A percentile compares a stretch with the other conserved stretches of the same genome.
Conservation (phyloP, 352 stramenopile genomes). For the Phytopythium helicoides region DNA sequence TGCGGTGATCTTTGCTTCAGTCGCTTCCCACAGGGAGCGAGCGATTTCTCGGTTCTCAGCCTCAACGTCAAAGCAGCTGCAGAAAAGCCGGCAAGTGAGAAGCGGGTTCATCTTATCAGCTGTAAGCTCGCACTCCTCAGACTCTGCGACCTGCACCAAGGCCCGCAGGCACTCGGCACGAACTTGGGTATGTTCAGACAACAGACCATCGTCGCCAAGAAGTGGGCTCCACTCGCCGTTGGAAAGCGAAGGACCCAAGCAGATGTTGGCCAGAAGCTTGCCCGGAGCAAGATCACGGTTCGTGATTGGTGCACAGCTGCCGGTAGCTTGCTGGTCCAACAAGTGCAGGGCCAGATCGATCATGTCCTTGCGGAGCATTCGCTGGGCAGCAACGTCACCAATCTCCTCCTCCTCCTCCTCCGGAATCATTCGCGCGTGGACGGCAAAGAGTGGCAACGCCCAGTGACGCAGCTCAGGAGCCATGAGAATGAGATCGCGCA, state of each 20-base stretch:
- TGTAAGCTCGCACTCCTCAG: slow-evolving; percentile 43
- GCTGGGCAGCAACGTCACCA: slow-evolving; percentile 74
- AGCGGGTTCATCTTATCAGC: slow-evolving; percentile 40
- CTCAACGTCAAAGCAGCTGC: slow-evolving; percentile 60
- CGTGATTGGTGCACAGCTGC: slow-evolving; percentile 52
- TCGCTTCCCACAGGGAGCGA: slow-evolving; percentile 63
- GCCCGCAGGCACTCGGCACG: slow-evolving; percentile 62
- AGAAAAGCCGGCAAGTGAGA: slow-evolving; percentile 61
- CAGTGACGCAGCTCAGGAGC: slow-evolving; percentile 58
- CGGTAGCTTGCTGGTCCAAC: slow-evolving; percentile 50
- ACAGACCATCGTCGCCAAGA: slow-evolving; percentile 62
- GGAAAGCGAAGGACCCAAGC: slow-evolving; percentile 53
- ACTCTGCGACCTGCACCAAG: slow-evolving; percentile 54
- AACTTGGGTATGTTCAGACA: slow-evolving; percentile 54
- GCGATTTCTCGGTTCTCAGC: slow-evolving; percentile 58
- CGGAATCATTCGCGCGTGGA: slow-evolving; percentile 82
- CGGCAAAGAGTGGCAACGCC: slow-evolving; percentile 70
- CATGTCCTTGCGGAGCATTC: slow-evolving; percentile 73
- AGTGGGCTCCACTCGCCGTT: slow-evolving; percentile 63
- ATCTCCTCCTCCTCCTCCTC: slow-evolving; percentile 88
- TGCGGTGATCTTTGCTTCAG: slow-evolving; percentile 41
- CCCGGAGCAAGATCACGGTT: slow-evolving; percentile 58
- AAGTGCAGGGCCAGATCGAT: slow-evolving; percentile 64
- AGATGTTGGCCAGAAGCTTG: slow-evolving; percentile 58
- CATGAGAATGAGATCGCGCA: slow-evolving; percentile 51